A percentile compares a stretch with the other conserved stretches of the same genome.
Evolutionary conservation across 139 green algal genomes (phyloP).

Genomic region (Spirogloea muscicola): DNA sequence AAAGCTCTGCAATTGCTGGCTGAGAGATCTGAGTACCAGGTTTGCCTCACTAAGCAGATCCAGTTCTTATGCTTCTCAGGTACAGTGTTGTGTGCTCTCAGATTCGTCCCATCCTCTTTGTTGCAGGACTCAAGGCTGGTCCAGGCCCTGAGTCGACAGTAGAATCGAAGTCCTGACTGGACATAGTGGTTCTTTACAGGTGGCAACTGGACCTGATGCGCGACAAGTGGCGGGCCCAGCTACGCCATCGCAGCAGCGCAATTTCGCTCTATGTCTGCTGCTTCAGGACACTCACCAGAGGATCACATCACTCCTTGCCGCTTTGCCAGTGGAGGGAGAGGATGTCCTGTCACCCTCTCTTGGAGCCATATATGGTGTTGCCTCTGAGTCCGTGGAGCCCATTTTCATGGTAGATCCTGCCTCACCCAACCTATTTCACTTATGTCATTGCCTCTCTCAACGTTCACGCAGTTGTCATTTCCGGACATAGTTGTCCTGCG

Average conservation of each 20-base stretch:
- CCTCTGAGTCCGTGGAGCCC: slow-evolving; percentile 11
- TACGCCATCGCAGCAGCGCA: slow-evolving; percentile 70
- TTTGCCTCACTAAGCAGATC: slow-evolving; percentile 20
- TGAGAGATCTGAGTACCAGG: slow-evolving; percentile 43
- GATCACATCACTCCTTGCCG: slow-evolving; percentile 4
- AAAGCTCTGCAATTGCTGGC: slow-evolving; percentile 40
- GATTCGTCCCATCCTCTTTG: neutral
- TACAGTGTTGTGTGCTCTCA: neutral
- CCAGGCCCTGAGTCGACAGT: neutral
- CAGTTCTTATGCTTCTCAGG: neutral
- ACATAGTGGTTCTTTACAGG: slow-evolving; percentile 18
- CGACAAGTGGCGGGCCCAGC: slow-evolving; percentile 46
- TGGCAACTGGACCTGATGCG: slow-evolving; percentile 68
- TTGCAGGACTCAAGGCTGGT: neutral
- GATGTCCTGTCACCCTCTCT: slow-evolving; percentile 15
- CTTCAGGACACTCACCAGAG: slow-evolving; percentile 21
- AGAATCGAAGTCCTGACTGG: neutral
- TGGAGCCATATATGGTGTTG: slow-evolving; percentile 52
- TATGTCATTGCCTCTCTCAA: neutral
- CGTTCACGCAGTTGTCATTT: neutral
- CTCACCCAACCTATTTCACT: neutral
- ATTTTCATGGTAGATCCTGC: slow-evolving; percentile 28
- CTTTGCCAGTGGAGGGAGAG: neutral
- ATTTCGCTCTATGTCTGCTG: slow-evolving; percentile 66
- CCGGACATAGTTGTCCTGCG: neutral